Evolutionary conservation across 306 rosid species (phyloP), one percentile per base, ranked within the genome.

Genomic region (Cucumis hystrix): DNA sequence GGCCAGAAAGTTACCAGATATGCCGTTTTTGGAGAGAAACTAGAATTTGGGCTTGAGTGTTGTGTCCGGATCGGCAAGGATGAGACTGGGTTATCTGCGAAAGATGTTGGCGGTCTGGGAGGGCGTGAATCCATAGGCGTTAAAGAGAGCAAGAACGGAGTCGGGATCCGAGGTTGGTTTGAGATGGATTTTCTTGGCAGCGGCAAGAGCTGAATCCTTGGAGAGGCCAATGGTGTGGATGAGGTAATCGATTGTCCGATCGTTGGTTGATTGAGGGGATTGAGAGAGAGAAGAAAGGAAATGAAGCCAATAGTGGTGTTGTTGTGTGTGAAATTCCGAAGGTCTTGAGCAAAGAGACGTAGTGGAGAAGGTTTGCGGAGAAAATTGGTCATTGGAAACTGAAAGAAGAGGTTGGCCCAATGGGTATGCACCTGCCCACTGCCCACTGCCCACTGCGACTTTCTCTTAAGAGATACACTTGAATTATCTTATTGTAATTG

Each of bases 21-120:
- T 12, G 49, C 80, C 83, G 28, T 68, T 76, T 21, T 49, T 16
- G 10, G 80, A 52, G 10, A 81, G 72, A 56, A 81, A 81, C 15
- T 77, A 56, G 14, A 81, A 52, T 64, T 81, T 81, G 16, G 83
- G 83, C 28, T 41, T 60, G 71, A 81, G 80, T 25, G 1, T 81
- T 15, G 51, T 65, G 14, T 66, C 21, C 10, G 83, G 54, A 35
- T 67, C 11, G 6, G 77, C 52, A 2, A 30, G 67, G 13, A 81
- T 73, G 63, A 81, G 51, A 51, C 11, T 4, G 28, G 80, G 77
- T 14, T 7, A 4, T 13, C 37, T 68, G 41, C 18, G 1, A 28
- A 81, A 45, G 73, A 81, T 77, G n/a, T 14, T 16, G 70, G 77
- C 39, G 17, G 41, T 76, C 20, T 76, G 56, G 21, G 25, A n/a